phyloP scores from a whole-genome alignment of 2,329 filamentous ascomycete genomes.

The Penicillium thymicola region DNA sequence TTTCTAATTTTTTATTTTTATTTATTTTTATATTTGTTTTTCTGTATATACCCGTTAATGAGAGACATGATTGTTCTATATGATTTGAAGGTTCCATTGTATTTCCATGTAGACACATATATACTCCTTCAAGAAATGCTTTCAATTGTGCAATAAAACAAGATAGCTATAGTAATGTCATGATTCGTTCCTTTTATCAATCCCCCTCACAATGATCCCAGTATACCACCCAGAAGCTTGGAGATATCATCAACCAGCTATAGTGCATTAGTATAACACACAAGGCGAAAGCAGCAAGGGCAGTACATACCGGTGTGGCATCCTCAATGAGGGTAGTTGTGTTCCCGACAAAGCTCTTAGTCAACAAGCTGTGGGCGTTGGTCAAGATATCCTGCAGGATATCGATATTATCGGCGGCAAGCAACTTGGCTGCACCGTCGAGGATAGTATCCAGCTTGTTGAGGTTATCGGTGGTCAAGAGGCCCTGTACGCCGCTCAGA shows the following conservation, averaged over 20 bases:
- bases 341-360: constrained; percentile 28
- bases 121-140: constrained; percentile 9
- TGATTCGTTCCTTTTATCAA: constrained; percentile 4
- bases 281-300: no score
- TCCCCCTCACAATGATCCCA: constrained; percentile 19
- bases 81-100: no score
- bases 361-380: constrained; percentile 26
- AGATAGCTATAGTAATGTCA: not conserved
- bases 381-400: constrained; percentile 25
- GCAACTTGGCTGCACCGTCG: constrained; percentile 21
- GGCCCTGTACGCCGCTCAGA: constrained; percentile 18
- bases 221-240: constrained; percentile 26
- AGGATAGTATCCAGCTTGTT: constrained; percentile 22
- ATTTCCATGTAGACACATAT: constrained; percentile 8
- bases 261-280: not conserved
- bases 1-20: no score
- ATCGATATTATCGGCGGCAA: constrained; percentile 22
- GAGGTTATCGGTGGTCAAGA: constrained; percentile 19
- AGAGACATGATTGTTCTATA: not conserved
- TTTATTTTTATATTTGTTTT: not conserved
- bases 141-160: not conserved
- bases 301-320: constrained; percentile 31
- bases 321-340: constrained; percentile 32
- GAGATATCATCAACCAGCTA: constrained; percentile 32
- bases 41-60: constrained; percentile 9